Evolutionary conservation across 2,329 filamentous ascomycete genomes (phyloP).

Genomic region (Orbilia brochopaga): DNA sequence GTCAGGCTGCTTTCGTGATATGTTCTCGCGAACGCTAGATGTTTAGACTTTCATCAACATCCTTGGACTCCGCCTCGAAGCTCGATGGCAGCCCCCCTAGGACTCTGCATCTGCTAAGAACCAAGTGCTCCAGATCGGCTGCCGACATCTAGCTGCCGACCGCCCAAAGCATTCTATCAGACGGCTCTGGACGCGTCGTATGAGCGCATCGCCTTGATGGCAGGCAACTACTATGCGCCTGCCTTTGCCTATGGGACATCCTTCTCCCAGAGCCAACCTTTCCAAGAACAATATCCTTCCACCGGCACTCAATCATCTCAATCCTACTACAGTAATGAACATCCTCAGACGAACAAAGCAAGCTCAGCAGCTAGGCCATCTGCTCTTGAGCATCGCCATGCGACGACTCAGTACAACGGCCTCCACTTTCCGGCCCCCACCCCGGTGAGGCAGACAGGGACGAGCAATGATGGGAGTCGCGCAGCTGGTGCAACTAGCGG

Average conservation of each 20-base stretch:
- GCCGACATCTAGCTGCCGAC: slow-evolving; percentile 1
- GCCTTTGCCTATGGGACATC: slow-evolving; percentile 25
- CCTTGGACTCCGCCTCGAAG: no score
- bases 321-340: slow-evolving; percentile 12
- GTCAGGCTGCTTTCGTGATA: no score
- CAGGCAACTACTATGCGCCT: slow-evolving; percentile 39
- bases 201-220: slow-evolving; percentile 17
- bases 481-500: not conserved
- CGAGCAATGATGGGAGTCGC: not conserved
- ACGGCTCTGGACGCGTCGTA: slow-evolving; percentile 17
- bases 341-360: slow-evolving; percentile 5
- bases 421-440: slow-evolving; percentile 36
- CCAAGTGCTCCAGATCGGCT: no score
- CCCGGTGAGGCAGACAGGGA: slow-evolving; percentile 15
- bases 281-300: slow-evolving; percentile 28
- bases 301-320: slow-evolving; percentile 21
- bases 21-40: no score
- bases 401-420: slow-evolving; percentile 40
- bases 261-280: slow-evolving; percentile 33
- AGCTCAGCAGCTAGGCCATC: slow-evolving; percentile 4
- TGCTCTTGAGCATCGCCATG: slow-evolving; percentile 8
- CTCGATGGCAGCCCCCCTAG: no score
- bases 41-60: no score
- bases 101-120: not conserved
- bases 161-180: not conserved